Conservation (phyloP, 208 protist genomes). For the Leishmania lainsoni region DNA sequence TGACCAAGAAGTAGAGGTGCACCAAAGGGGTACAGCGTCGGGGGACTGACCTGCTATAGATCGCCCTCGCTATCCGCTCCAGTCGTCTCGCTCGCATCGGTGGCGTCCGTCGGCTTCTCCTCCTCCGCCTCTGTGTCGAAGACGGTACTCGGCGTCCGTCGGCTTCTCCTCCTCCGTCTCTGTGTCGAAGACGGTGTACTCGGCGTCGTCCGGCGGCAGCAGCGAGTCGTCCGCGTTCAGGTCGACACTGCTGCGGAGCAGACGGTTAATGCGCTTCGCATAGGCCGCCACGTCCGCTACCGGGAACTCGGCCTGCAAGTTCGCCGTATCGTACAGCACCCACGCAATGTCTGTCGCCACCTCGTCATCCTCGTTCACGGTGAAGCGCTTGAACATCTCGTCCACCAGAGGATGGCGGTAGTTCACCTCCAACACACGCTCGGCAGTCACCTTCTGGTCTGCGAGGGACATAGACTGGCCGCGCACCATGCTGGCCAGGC, state of each 20-base stretch:
- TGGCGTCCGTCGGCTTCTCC: not conserved
- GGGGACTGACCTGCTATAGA: slow-evolving; percentile 23
- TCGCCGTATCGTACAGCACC: slow-evolving; percentile 97
- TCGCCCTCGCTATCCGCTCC: slow-evolving; percentile 15
- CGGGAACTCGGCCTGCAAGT: slow-evolving; percentile 94
- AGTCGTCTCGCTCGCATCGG: not conserved
- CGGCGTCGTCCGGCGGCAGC: slow-evolving; percentile 76
- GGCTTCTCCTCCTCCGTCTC: slow-evolving; percentile 35
- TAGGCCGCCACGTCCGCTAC: slow-evolving; percentile 78
- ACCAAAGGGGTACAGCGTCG: not conserved
- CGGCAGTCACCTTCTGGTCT: slow-evolving; percentile 42
- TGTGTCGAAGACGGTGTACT: slow-evolving; percentile 57
- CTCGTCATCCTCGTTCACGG: slow-evolving; percentile 86
- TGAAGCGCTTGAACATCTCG: slow-evolving; percentile 89
- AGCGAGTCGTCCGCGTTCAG: slow-evolving; percentile 68
- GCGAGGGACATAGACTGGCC: slow-evolving; percentile 91
- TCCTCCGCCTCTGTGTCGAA: not conserved
- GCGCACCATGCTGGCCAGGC: slow-evolving; percentile 97
- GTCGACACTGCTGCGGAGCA: slow-evolving; percentile 89
- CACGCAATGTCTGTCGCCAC: slow-evolving; percentile 87
- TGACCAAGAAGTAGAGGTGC: not conserved
- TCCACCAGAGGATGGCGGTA: slow-evolving; percentile 96
- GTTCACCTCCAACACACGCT: slow-evolving; percentile 98
- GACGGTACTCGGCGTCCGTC: too few species aligned
- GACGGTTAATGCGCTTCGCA: slow-evolving; percentile 83